phyloP scores from a whole-genome alignment of 257 asterid genomes.

The Jasminum sambac region DNA sequence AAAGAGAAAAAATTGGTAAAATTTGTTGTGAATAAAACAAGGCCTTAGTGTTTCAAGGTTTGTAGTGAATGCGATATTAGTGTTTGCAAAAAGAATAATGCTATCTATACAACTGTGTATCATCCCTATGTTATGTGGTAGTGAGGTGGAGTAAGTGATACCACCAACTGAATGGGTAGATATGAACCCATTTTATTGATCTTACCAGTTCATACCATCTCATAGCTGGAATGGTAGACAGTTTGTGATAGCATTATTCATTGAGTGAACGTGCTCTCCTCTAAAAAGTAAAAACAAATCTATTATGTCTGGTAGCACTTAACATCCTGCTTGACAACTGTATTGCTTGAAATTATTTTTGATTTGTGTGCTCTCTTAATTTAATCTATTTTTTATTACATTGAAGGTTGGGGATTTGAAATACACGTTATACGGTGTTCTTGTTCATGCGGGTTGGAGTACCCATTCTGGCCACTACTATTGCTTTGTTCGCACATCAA shows the following conservation, averaged over 20 bases:
- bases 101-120: too few species aligned
- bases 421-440: constrained; percentile 93
- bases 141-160: too few species aligned
- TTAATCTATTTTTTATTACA: constrained; percentile 15
- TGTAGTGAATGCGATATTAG: neutral
- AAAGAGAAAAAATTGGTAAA: too few species aligned
- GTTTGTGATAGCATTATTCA: too few species aligned
- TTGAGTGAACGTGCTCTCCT: neutral
- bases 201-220: too few species aligned
- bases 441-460: constrained; percentile 96
- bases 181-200: too few species aligned
- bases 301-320: constrained; percentile 10
- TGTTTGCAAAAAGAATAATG: neutral
- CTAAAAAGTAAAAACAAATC: neutral
- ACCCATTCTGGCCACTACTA: constrained; percentile 97
- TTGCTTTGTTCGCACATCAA: constrained; percentile 97
- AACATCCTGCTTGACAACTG: constrained; percentile 16
- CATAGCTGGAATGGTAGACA: too few species aligned
- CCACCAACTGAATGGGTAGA: too few species aligned
- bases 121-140: too few species aligned
- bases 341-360: constrained; percentile 12
- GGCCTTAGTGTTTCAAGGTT: neutral
- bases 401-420: constrained; percentile 81
- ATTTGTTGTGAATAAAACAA: too few species aligned
- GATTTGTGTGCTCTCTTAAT: constrained; percentile 2